Conservation (phyloP, 1,284 basidiomycete genomes). For the Moesziomyces antarcticus region DNA sequence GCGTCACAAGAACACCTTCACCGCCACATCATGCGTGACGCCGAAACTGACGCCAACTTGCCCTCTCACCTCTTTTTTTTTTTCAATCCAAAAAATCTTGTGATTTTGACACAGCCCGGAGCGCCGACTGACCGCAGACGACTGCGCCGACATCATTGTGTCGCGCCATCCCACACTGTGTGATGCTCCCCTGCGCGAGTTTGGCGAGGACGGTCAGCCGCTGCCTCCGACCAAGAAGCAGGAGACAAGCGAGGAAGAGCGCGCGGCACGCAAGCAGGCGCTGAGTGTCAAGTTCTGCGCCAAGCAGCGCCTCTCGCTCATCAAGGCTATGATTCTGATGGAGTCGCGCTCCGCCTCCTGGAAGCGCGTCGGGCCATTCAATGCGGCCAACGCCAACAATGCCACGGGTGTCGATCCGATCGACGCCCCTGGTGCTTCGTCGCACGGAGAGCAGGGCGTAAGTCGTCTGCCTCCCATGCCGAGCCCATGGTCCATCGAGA, state of each 20-base stretch:
- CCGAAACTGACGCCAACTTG: background rate
- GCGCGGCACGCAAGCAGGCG: constrained; percentile 39
- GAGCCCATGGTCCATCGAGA: constrained; percentile 53
- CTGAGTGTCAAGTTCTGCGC: constrained; percentile 37
- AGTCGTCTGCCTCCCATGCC: constrained; percentile 42
- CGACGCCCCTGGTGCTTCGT: background rate
- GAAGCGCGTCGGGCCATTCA: constrained; percentile 38
- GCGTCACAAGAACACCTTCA: too few relatives aligned
- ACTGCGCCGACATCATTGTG: constrained; percentile 29
- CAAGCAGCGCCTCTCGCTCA: constrained; percentile 48
- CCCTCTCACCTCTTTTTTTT: too few relatives aligned
- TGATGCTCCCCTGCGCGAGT: constrained; percentile 39
- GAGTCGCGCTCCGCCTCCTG: constrained; percentile 44
- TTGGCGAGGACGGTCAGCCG: constrained; percentile 50
- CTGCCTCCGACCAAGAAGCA: constrained; percentile 55
- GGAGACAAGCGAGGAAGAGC: constrained; percentile 52
- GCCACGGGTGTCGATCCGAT: constrained; percentile 1
- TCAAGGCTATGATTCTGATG: constrained; percentile 60
- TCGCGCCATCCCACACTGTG: constrained; percentile 37
- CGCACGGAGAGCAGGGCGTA: constrained; percentile 4
- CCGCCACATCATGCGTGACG: too few relatives aligned
- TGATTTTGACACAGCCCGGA: constrained; percentile 20
- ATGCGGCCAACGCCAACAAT: constrained; percentile 8
- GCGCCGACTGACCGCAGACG: constrained; percentile 10
- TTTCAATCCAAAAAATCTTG: background rate